phyloP scores from a whole-genome alignment of 306 rosid species.

The Vigna nakashimae region DNA sequence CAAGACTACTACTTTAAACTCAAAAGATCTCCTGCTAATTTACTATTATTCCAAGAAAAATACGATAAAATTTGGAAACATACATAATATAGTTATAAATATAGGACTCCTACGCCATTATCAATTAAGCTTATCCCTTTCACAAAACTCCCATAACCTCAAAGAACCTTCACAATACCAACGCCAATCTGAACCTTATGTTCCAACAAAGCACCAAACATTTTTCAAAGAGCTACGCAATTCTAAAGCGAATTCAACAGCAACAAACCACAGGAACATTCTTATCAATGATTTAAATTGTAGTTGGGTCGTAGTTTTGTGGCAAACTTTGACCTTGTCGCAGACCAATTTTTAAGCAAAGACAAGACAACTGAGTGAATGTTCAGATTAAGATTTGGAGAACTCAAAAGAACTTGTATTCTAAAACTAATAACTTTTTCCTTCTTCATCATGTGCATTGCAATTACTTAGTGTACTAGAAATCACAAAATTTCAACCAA shows the following conservation, averaged over 20 bases:
- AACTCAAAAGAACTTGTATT: too few species aligned
- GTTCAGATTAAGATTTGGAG: too few species aligned
- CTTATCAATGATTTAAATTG: neutral
- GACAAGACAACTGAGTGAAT: neutral
- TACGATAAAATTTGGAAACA: too few species aligned
- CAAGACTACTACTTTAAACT: neutral
- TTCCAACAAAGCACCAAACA: constrained; percentile 27
- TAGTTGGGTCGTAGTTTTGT: too few species aligned
- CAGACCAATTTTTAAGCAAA: neutral
- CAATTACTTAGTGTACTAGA: too few species aligned
- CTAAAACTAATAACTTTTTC: too few species aligned
- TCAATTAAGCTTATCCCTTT: neutral
- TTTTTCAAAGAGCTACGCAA: neutral
- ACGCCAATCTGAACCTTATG: neutral
- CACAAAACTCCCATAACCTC: constrained; percentile 8
- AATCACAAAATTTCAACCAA: neutral
- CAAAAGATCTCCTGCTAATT: too few species aligned
- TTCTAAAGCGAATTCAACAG: constrained; percentile 18
- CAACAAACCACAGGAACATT: neutral
- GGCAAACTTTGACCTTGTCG: neutral
- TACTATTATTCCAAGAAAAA: neutral
- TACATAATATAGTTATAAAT: neutral
- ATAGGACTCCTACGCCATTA: too few species aligned
- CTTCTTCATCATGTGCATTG: too few species aligned
- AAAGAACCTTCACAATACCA: neutral